Evolutionary conservation across 805 yeast genomes (phyloP).

Genomic region (Lipomyces sp.): DNA sequence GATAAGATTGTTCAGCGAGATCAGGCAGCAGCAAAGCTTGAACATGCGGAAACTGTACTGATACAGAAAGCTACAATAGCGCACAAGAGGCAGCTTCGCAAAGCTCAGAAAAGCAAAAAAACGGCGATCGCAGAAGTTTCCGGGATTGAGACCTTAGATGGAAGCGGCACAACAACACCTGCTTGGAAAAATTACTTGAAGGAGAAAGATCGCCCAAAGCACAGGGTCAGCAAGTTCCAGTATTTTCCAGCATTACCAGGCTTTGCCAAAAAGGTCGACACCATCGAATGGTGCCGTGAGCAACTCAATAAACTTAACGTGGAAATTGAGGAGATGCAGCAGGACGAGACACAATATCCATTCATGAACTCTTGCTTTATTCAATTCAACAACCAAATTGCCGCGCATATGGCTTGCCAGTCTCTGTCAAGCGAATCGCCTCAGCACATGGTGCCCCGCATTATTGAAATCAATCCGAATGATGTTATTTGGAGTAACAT

Average conservation of each 20-base stretch:
- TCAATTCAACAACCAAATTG: constrained; percentile 59
- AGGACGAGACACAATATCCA: constrained; percentile 60
- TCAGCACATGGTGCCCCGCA: constrained; percentile 51
- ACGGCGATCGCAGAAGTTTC: constrained; percentile 8
- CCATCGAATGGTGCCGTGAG: constrained; percentile 73
- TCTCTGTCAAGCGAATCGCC: constrained; percentile 47
- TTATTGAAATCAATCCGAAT: constrained; percentile 59
- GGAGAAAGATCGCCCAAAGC: constrained; percentile 72
- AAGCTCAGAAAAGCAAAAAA: constrained; percentile 3
- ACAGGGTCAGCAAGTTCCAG: constrained; percentile 50
- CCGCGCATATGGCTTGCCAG: constrained; percentile 70
- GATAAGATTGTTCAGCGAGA: constrained; percentile 44
- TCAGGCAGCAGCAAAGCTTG: constrained; percentile 47
- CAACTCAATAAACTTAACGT: constrained; percentile 69
- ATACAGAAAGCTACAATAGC: constrained; percentile 42
- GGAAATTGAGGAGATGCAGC: constrained; percentile 65
- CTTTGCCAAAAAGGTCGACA: constrained; percentile 78
- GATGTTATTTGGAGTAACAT: constrained; percentile 78
- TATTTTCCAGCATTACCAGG: constrained; percentile 44
- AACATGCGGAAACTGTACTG: constrained; percentile 49
- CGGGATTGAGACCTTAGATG: constrained; percentile 11
- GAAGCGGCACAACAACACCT: constrained; percentile 22
- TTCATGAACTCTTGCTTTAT: constrained; percentile 77
- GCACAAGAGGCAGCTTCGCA: constrained; percentile 22
- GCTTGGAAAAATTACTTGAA: constrained; percentile 55